These are phyloP conservation scores for Simmondsia chinensis DNA, from an alignment of 148 eudicot genomes.

Conservation along the genomic window DNA sequence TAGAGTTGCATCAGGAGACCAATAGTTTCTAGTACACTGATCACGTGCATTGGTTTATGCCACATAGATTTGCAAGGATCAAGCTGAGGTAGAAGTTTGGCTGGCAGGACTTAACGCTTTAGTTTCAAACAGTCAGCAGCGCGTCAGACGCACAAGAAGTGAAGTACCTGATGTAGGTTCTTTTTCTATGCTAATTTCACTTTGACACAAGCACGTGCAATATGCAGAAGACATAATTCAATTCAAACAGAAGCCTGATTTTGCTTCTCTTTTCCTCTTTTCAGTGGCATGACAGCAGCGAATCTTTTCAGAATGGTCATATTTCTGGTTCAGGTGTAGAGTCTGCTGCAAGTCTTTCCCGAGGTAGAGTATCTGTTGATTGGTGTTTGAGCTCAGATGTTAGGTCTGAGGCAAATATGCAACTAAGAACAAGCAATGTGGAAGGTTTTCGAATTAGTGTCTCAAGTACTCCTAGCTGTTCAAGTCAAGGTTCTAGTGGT, in stretches of 20 bases:
- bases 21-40: too few relatives aligned
- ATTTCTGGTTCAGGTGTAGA: constrained; percentile 43
- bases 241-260: constrained; percentile 1
- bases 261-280: constrained; percentile 1
- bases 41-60: not conserved
- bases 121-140: constrained; percentile 33
- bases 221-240: too few relatives aligned
- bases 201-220: too few relatives aligned
- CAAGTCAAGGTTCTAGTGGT: constrained; percentile 67
- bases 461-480: constrained; percentile 73
- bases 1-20: too few relatives aligned
- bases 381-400: constrained; percentile 40
- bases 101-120: constrained; percentile 64
- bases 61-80: constrained; percentile 81
- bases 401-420: constrained; percentile 56
- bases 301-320: constrained; percentile 25
- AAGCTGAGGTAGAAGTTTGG: constrained; percentile 78
- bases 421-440: constrained; percentile 48
- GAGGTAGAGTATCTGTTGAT: constrained; percentile 44
- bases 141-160: constrained; percentile 48
- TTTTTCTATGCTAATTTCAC: not conserved
- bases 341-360: constrained; percentile 26
- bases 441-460: constrained; percentile 67
- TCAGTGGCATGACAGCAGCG: constrained; percentile 45
- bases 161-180: constrained; percentile 61